Evolutionary conservation across 768 basidiomycete genomes (phyloP).

Genomic region (Daedalea quercina): DNA sequence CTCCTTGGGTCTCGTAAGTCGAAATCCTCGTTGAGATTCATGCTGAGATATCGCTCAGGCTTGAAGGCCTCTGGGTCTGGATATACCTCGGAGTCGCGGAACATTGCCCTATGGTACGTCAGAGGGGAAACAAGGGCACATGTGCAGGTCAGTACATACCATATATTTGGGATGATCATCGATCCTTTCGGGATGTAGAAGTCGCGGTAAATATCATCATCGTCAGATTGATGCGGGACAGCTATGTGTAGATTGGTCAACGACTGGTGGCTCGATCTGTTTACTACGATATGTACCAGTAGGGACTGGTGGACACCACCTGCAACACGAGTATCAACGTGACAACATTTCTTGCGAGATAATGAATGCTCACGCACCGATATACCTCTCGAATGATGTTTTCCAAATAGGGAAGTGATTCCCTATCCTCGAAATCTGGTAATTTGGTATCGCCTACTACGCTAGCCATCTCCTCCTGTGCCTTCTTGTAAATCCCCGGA

Average conservation of each 20-base stretch:
- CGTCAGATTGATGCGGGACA: not conserved
- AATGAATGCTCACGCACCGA: conserved; percentile 2
- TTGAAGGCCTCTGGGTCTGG: conserved; percentile 22
- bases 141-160: conserved; percentile 1
- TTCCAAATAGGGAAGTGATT: conserved; percentile 8
- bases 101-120: conserved; percentile 4
- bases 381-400: conserved; percentile 5
- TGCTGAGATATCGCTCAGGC: conserved; percentile 12
- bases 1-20: conserved; percentile 1
- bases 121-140: not conserved
- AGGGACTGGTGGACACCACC: conserved; percentile 12
- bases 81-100: conserved; percentile 21
- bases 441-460: conserved; percentile 21
- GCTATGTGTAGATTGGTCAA: no score
- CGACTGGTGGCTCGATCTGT: no score
- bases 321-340: not conserved
- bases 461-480: conserved; percentile 20
- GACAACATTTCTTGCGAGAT: conserved; percentile 14
- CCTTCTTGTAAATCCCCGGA: conserved; percentile 14
- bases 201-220: not conserved
- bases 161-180: conserved; percentile 13
- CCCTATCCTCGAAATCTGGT: conserved; percentile 6
- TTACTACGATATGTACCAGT: conserved; percentile 4
- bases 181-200: conserved; percentile 19
- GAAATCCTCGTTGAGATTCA: not conserved